A percentile compares a stretch with the other conserved stretches of the same genome.
Evolutionary conservation across 495 filamentous ascomycete species (phyloP).

Genomic region (Parathielavia appendiculata): DNA sequence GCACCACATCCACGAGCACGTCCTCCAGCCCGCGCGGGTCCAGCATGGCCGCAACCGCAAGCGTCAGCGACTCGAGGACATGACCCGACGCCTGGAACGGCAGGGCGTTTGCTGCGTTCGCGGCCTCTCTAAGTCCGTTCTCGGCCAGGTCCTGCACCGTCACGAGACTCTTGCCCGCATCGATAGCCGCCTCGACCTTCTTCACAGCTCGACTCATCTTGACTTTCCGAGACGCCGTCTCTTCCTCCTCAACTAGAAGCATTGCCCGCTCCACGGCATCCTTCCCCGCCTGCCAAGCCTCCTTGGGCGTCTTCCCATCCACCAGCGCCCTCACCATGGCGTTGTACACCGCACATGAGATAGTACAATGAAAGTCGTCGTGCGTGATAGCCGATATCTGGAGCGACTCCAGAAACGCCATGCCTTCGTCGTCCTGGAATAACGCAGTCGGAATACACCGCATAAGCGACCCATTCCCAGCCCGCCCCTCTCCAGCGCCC

Average conservation of each 20-base stretch:
- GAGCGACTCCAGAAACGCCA: slow-evolving; percentile 10
- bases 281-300: slow-evolving; percentile 21
- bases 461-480: slow-evolving; percentile 30
- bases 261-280: slow-evolving; percentile 3
- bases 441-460: slow-evolving; percentile 28
- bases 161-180: slow-evolving; percentile 15
- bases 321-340: slow-evolving; percentile 22
- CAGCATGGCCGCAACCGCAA: slow-evolving; percentile 30
- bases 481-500: slow-evolving; percentile 24
- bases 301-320: slow-evolving; percentile 14
- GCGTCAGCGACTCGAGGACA: slow-evolving; percentile 28
- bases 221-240: background rate
- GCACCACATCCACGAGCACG: slow-evolving; percentile 30
- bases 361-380: slow-evolving; percentile 20
- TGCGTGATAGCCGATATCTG: slow-evolving; percentile 26
- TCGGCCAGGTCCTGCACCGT: slow-evolving; percentile 24
- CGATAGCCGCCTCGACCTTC: slow-evolving; percentile 17
- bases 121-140: slow-evolving; percentile 21
- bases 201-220: slow-evolving; percentile 10
- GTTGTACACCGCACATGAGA: slow-evolving; percentile 26
- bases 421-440: slow-evolving; percentile 15
- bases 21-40: slow-evolving; percentile 31
- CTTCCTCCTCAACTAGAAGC: background rate
- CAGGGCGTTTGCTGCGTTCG: slow-evolving; percentile 17
- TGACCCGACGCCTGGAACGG: slow-evolving; percentile 22